Base-by-base conservation (phyloP, 179 eudicot genomes). In the Beta corolliflora region DNA sequence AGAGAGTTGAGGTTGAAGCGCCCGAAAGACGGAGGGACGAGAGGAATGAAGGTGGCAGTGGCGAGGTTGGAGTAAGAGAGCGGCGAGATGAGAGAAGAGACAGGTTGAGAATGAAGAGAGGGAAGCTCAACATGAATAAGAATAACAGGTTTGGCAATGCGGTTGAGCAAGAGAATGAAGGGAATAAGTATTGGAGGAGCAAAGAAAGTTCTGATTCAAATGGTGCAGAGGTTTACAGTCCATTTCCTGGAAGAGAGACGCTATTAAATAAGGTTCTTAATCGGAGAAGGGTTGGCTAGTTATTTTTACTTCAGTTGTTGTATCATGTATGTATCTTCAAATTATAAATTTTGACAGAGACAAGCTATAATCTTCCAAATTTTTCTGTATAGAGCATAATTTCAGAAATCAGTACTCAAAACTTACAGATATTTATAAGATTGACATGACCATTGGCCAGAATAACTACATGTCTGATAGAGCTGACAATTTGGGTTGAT, bases 221-320 rank as follows among this genome's bases (percentile, higher is more conserved):
- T 58, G 41, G 41, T 36, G 9, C 13, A 16, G 77, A 21, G 21
- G 84, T 77, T 77, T 81, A 77, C 45, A 84, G 75, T 80, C 88
- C 84, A 2, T 88, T 88, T 80, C 89, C 90, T 18, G 90, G 90
- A 61, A 84, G 90, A 67, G 88, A 84, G 46, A 69, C 81, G 9
- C 84, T 88, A 15, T 16, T 88, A 21, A 75, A 19, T 31, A 81
- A 80, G 59, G 85, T 67, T 80, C 85, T 85, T 11, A 80, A 50
- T 54, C 75, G 79, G 76, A 71, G 81, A 63, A 70, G 81, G 25
- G 58, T 76, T 11, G 41, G 14, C 0, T 75, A 80, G 36, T 36
- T 7, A 15, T 7, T 50, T 14, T 7, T 14, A 41, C 15, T 76
- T 41, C 13, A 46, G 15, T 50, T 46, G 7, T 2, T 36, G 9